Base-by-base conservation (phyloP, 2,329 filamentous ascomycete genomes). In the Chalaropsis thielavioides region DNA sequence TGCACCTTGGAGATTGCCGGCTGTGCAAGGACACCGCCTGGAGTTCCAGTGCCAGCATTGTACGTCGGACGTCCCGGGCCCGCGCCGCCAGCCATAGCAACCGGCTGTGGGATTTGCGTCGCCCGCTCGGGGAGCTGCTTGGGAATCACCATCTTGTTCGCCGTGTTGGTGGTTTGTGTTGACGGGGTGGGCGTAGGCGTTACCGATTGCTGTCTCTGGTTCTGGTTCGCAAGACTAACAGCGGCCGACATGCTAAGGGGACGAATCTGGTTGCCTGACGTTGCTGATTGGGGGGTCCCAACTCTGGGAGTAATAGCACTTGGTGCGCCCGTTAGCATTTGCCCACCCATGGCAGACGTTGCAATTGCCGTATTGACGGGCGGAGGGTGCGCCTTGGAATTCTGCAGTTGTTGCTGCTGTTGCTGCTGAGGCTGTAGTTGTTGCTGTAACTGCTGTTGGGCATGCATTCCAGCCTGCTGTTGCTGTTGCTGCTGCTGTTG, bases 1-100 rank as follows among this genome's bases (percentile, higher is more conserved):
- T 91, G 90, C 56, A 90, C 84, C 72, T 91, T 92, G 64, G 86
- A 79, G 67, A 97, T 82, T 1, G 90, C 89, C 0, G 94, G 92
- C 71, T 96, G 91, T 62, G 87, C 86, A 81, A 96, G 89, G 61
- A 94, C 86, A 63, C 91, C 91, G 63, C 88, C 88, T 0, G 88
- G 82, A 6, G 85, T 85, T 68, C 88, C 89, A 63, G 84, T 86
- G 24, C 91, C 91, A 61, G 88, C 88, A 19, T 85, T 86, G 71
- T 94, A 82, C 0, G 92, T 95, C n/a, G 94, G 94, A 7, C 94
- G 86, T 76, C 83, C 72, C 77, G 83, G 69, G 75, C 83, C 77
- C 22, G 81, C 77, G 46, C 81, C 85, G n/a, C 81, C 81, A 19
- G 77, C 79, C 40, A 92, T 86, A 11, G 81, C 74, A 24, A 96